Conservation (phyloP, 345 rosid genomes). For the Erodium maritimum region DNA sequence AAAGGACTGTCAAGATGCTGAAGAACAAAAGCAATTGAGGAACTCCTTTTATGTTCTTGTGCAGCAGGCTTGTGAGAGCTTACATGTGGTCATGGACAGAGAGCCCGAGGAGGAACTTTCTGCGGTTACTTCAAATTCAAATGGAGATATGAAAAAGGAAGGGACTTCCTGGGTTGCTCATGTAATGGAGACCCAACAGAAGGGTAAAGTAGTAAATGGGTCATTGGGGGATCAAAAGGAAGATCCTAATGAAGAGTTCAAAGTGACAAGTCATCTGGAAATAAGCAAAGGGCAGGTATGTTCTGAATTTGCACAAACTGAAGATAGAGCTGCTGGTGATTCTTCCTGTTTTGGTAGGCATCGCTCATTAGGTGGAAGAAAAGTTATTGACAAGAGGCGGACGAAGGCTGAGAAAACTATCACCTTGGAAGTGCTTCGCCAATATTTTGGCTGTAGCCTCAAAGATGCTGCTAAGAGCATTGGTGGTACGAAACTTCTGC, state of each 20-base stretch:
- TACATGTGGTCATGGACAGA: constrained; percentile 15
- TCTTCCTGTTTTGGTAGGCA: constrained; percentile 7
- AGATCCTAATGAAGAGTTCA: constrained; percentile 39
- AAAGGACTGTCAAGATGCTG: constrained; percentile 15
- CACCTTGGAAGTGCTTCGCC: constrained; percentile 27
- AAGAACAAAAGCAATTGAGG: constrained; percentile 11
- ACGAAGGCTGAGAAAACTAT: constrained; percentile 25
- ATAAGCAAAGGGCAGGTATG: constrained; percentile 18
- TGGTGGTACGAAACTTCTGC: constrained; percentile 18
- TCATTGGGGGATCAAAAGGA: constrained; percentile 44
- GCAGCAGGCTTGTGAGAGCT: constrained; percentile 15
- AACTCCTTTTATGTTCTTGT: constrained; percentile 8
- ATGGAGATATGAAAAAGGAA: constrained; percentile 14
- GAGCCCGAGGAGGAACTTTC: constrained; percentile 11
- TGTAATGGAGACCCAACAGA: constrained; percentile 41
- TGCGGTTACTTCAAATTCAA: background rate
- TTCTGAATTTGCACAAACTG: constrained; percentile 23
- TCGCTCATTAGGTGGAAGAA: constrained; percentile 10
- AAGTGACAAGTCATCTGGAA: constrained; percentile 24
- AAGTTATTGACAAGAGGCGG: constrained; percentile 14
- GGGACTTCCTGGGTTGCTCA: constrained; percentile 53
- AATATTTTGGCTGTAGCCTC: constrained; percentile 33
- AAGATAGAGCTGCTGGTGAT: constrained; percentile 14
- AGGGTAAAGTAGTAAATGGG: constrained; percentile 45
- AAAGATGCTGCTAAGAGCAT: constrained; percentile 33